A percentile compares a stretch with the other conserved stretches of the same genome.
These are phyloP conservation scores for Acanthamoeba castellanii DNA, from an alignment of 208 protist species.

Conservation along the genomic window DNA sequence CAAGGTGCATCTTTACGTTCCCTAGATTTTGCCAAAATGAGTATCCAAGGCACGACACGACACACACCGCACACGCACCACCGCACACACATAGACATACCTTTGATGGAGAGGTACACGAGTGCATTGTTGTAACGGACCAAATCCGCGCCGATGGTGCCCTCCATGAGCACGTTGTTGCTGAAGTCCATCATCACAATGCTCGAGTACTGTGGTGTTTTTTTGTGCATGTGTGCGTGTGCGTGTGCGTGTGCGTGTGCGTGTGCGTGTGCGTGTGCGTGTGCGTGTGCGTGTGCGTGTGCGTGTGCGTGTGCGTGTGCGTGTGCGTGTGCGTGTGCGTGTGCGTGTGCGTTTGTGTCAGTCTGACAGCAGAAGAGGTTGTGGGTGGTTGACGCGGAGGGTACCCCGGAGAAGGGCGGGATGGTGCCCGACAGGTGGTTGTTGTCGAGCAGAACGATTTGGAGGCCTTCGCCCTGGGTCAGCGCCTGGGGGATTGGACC, in stretches of 20 bases:
- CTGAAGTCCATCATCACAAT: constrained; percentile 29
- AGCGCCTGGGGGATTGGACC: neutral
- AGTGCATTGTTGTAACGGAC: neutral
- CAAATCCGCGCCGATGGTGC: neutral
- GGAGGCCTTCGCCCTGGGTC: neutral
- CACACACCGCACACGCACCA: no score
- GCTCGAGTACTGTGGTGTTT: neutral
- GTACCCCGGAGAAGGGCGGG: neutral
- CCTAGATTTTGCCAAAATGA: neutral
- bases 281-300: no score
- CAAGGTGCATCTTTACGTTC: neutral
- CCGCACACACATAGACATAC: neutral
- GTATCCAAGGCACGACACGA: neutral
- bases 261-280: neutral
- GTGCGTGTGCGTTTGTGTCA: no score
- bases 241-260: neutral
- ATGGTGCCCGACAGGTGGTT: neutral
- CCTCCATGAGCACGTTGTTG: neutral
- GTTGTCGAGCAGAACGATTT: neutral
- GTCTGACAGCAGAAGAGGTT: no score
- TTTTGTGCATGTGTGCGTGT: neutral
- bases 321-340: no score
- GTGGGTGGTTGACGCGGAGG: no score
- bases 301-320: no score
- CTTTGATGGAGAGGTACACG: constrained; percentile 5